Base-by-base conservation (phyloP, 331 rosid genomes). In the Spiraea crenata region DNA sequence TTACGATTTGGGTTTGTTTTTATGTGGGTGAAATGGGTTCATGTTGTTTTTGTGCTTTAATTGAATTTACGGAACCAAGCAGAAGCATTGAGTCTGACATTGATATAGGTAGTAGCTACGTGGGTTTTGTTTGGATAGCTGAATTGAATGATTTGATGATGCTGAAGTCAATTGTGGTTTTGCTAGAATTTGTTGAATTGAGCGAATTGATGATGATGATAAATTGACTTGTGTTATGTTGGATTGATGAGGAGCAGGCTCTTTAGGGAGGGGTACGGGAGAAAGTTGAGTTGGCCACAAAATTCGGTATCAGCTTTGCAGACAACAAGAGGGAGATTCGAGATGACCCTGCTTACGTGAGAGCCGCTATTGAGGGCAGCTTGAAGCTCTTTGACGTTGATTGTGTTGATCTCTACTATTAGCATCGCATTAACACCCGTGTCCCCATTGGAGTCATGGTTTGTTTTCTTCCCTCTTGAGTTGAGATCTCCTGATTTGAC, bases 361-460 rank as follows among this genome's bases (percentile, higher is more conserved):
- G 98, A 69, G 84, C 84, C 2, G 80, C 96, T 52, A 79, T 84
- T 52, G 96, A 91, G 75, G 84, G 57, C 0, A 91, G 96, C 77
- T 78, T 89, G 84, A 78, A 83, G 74, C 79, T 89, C 4, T 85
- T 91, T 5, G 83, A 66, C 1, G 20, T 88, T 3, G 67, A 75
- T 71, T 86, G 38, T 38, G 81, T 91, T 11, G 90, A 91, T 83
- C 97, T 91, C 66, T 88, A 91, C 57, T 91, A 85, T 73, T 86
- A 79, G 63, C 97, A 88, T 65, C 85, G 96, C 3, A 39, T 88
- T 50, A 91, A 91, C 58, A 80, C 81, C 44, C 86, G 85, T 47
- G 62, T 88, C 35, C 92, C 96, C 1, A 82, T 86, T 62, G 97
- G 86, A 86, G 79, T 88, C 88, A 86, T 95, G 82, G 95, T 90